A percentile compares a stretch with the other conserved stretches of the same genome.
These are phyloP conservation scores for Erythrophleum ivorense DNA, from an alignment of 331 rosid genomes.

Conservation along the genomic window DNA sequence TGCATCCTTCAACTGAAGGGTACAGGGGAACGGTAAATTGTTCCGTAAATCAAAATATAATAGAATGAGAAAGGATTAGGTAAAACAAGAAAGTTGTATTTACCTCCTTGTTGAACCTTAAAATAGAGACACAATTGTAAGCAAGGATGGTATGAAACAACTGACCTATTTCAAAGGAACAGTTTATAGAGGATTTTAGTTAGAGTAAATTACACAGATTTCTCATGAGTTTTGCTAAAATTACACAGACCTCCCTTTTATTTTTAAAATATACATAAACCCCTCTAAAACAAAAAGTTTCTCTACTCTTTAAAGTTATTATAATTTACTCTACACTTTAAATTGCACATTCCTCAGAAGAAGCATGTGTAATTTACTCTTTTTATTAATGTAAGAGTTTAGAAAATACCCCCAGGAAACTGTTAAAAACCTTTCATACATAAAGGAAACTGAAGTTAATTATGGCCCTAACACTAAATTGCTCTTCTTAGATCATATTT, in stretches of 20 bases:
- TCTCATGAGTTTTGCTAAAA: no score
- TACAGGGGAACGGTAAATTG: not conserved
- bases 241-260: no score
- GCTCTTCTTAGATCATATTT: not conserved
- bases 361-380: no score
- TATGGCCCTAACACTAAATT: not conserved
- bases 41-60: not conserved
- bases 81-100: no score
- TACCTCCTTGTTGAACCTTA: not conserved
- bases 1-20: not conserved
- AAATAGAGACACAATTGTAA: not conserved
- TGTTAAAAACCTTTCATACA: not conserved
- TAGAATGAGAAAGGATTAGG: not conserved
- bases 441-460: not conserved
- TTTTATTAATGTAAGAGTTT: not conserved
- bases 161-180: not conserved
- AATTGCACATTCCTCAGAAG: no score
- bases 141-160: not conserved
- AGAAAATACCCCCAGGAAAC: no score
- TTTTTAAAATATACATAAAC: no score
- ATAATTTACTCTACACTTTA: no score
- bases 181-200: not conserved
- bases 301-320: no score
- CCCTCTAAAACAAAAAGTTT: no score
- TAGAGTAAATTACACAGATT: not conserved